These are phyloP conservation scores for Chaetothyriales sp. DNA, from an alignment of 2,329 filamentous ascomycete genomes.

Conservation along the genomic window DNA sequence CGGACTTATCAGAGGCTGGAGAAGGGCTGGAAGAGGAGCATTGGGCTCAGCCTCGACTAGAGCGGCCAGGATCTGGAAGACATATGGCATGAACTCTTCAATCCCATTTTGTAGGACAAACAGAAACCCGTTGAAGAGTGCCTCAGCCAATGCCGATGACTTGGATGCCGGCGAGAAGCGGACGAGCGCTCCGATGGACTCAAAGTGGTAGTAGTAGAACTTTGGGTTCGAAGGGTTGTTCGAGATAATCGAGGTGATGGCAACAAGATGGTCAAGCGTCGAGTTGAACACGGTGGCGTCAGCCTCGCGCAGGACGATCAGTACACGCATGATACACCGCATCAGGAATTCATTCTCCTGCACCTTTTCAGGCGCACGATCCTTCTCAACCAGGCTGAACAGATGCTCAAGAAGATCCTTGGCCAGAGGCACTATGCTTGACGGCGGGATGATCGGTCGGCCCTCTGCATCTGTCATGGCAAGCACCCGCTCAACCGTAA, in stretches of 20 bases:
- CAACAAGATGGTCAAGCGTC: conserved; percentile 69
- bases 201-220: conserved; percentile 98
- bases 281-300: conserved; percentile 58
- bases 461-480: conserved; percentile 61
- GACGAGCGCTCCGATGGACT: conserved; percentile 80
- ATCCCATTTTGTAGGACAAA: conserved; percentile 67
- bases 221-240: conserved; percentile 92
- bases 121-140: conserved; percentile 71
- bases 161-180: conserved; percentile 52
- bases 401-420: conserved; percentile 79
- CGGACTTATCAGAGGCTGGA: conserved; percentile 61
- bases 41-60: conserved; percentile 74
- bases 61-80: conserved; percentile 88
- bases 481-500: conserved; percentile 85
- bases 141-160: conserved; percentile 53
- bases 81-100: conserved; percentile 86
- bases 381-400: conserved; percentile 78
- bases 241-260: conserved; percentile 81
- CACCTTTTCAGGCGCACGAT: conserved; percentile 73
- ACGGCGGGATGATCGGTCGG: conserved; percentile 62
- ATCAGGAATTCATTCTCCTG: conserved; percentile 98
- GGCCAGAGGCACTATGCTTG: conserved; percentile 64
- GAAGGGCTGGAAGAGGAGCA: conserved; percentile 63
- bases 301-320: conserved; percentile 82
- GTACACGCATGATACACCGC: conserved; percentile 94